Conservation (phyloP, 257 asterid species). For the Apocynum venetum region DNA sequence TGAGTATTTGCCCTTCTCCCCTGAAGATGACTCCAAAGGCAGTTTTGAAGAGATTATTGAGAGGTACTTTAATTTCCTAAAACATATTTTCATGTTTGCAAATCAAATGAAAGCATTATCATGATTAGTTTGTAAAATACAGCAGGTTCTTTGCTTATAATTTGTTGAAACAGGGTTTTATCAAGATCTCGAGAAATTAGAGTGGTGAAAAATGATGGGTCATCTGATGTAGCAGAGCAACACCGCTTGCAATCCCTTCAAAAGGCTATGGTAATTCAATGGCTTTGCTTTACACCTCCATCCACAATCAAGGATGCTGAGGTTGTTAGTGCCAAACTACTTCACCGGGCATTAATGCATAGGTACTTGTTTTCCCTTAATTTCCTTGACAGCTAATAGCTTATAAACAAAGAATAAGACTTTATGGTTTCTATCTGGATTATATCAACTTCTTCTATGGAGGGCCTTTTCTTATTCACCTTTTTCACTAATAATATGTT, state of each 20-base stretch:
- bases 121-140: background rate
- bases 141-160: constrained; percentile 18
- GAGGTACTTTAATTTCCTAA: constrained; percentile 47
- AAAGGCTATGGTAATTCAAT: constrained; percentile 93
- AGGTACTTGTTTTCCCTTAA: constrained; percentile 37
- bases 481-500: background rate
- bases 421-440: background rate
- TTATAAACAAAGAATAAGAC: background rate
- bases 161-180: constrained; percentile 52
- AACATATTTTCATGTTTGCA: constrained; percentile 5
- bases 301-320: constrained; percentile 72
- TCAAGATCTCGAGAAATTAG: constrained; percentile 74
- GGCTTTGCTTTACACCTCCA: constrained; percentile 99
- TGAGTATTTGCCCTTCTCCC: constrained; percentile 77
- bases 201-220: constrained; percentile 46
- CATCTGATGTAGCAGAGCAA: constrained; percentile 77
- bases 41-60: constrained; percentile 92
- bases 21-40: constrained; percentile 69
- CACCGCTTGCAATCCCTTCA: constrained; percentile 84
- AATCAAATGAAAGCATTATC: background rate
- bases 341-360: constrained; percentile 76
- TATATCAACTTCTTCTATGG: background rate
- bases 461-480: background rate
- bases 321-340: constrained; percentile 66
- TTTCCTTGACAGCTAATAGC: constrained; percentile 8